These are phyloP conservation scores for Oryza punctata DNA, from an alignment of 176 grass and related monocot genomes.

Conservation along the genomic window DNA sequence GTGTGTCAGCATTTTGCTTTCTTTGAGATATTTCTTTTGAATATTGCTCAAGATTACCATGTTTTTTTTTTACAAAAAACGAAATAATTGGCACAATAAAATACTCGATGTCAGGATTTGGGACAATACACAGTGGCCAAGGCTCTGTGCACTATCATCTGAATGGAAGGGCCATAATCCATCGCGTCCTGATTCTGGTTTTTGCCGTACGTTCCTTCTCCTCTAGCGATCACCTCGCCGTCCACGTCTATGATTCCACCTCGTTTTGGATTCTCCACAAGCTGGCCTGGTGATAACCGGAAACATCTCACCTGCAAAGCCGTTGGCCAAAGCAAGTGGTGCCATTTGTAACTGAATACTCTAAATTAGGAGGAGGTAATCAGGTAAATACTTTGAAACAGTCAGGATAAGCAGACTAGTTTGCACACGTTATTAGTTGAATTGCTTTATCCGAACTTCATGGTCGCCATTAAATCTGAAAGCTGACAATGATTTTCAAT, in stretches of 20 bases:
- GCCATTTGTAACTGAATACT: not conserved
- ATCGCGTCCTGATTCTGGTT: constrained; percentile 49
- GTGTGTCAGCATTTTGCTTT: not conserved
- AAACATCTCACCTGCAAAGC: constrained; percentile 65
- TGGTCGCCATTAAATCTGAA: not conserved
- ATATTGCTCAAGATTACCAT: not conserved
- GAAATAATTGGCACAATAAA: not conserved
- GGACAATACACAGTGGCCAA: constrained; percentile 65
- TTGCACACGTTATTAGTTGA: too few relatives aligned
- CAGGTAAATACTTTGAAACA: not conserved
- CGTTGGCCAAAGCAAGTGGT: not conserved
- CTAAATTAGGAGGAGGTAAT: not conserved
- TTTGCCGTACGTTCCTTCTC: constrained; percentile 29
- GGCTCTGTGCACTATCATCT: constrained; percentile 65
- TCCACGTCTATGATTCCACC: constrained; percentile 83
- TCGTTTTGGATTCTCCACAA: constrained; percentile 42
- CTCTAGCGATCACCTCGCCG: constrained; percentile 79
- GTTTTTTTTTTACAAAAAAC: not conserved
- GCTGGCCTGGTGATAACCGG: constrained; percentile 49
- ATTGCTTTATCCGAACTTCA: too few relatives aligned
- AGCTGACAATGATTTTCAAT: not conserved
- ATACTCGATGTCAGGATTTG: not conserved
- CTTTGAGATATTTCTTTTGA: not conserved
- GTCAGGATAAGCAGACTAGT: too few relatives aligned
- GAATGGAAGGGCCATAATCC: constrained; percentile 61